Evolutionary conservation across 1,284 basidiomycete genomes (phyloP), one percentile per base, ranked within the genome.

Genomic region (Boletellus sp.): DNA sequence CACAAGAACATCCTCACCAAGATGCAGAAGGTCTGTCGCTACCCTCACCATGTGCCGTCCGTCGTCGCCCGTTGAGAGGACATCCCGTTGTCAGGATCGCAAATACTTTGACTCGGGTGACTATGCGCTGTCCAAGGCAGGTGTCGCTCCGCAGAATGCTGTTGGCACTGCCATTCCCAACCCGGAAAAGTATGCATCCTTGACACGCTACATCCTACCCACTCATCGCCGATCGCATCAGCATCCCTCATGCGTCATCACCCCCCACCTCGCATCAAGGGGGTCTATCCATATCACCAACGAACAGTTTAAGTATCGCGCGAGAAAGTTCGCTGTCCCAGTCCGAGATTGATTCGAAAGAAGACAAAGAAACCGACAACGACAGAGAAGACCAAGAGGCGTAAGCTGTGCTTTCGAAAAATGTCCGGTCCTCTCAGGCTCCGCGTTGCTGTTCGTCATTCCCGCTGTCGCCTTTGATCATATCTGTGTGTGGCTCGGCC

Each of bases 91-190:
- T 17, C 60, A 96, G 91, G 94, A 96, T 68, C 90, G 94, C 63
- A 96, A 96, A 69, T 97, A 92, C 74, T 97, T 97, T 68, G 94
- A 97, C 71, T 97, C 94, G 50, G 94, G 94, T 53, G 94, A 97
- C 69, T 97, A 97, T 64, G 93, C 93, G 42, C 77, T 97, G 58
- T 94, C 91, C 45, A 96, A 97, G 70, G 94, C 94, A 4, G 94
- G 94, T 26, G 88, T 91, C 33, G 81, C 87, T 19, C 86, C 91
- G 37, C 88, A 91, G 66, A 91, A 80, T 63, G 80, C 84, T 13
- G 91, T 95, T 41, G 94, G 94, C 34, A 96, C 92, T 22, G 88
- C 92, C 38, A 96, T 96, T 57, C 94, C 94, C 20, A 94, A 91
- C 67, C 93, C 94, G 23, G 91, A 96, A 73, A 91, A 91, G 91